These are phyloP conservation scores for Dittrichia graveolens DNA, from an alignment of 129 eudicot genomes.

Conservation along the genomic window DNA sequence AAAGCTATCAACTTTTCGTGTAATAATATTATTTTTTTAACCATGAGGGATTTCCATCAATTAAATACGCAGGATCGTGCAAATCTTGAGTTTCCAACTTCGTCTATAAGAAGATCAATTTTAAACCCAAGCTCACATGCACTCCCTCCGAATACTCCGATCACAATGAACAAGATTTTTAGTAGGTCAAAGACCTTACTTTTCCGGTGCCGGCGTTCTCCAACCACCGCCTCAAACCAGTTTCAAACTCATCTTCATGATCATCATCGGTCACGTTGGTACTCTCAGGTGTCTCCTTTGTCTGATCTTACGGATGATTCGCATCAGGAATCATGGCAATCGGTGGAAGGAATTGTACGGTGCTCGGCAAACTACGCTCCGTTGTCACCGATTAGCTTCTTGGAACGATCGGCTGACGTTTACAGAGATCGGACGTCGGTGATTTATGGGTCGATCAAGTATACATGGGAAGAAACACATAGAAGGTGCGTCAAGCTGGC, in stretches of 20 bases:
- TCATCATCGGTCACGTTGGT: not conserved
- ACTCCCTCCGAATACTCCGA: not conserved
- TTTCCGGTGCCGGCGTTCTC: not conserved
- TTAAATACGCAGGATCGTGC: no score
- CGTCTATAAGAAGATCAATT: not conserved
- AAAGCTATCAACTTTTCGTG: not conserved
- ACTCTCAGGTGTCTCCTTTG: conserved; percentile 11
- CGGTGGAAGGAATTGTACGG: conserved; percentile 49
- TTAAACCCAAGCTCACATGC: not conserved
- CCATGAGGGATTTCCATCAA: not conserved
- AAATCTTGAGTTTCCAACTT: no score
- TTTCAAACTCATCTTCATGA: not conserved
- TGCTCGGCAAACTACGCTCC: conserved; percentile 72
- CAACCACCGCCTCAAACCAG: not conserved
- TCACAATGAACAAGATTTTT: conserved; percentile 37
- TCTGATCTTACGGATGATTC: conserved; percentile 22
- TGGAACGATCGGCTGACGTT: conserved; percentile 70
- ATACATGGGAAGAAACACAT: conserved; percentile 77
- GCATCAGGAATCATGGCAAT: conserved; percentile 41
- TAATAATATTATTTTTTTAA: not conserved
- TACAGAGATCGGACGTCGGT: conserved; percentile 62
- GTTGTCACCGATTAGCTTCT: conserved; percentile 65
- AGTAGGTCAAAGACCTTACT: conserved; percentile 24
- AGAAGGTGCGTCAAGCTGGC: conserved; percentile 72
- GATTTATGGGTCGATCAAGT: conserved; percentile 55